phyloP scores from a whole-genome alignment of 2,329 filamentous ascomycete species.

The Fusarium dlaminii region DNA sequence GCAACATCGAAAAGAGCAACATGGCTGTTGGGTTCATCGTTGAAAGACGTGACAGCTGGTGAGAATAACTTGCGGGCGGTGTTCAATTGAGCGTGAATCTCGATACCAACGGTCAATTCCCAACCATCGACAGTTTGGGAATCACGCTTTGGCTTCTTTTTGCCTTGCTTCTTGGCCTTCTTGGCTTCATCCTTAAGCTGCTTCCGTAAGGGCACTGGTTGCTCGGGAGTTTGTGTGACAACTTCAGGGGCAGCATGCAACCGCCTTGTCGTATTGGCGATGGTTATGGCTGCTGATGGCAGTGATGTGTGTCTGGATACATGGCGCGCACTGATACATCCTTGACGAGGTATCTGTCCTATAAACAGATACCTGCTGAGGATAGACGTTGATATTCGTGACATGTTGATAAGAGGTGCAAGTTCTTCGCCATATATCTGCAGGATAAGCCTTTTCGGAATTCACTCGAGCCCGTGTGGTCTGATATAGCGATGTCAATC shows the following conservation, averaged over 20 bases:
- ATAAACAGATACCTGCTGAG: constrained; percentile 61
- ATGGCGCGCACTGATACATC: constrained; percentile 50
- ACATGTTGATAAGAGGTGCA: constrained; percentile 47
- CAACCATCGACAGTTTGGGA: constrained; percentile 72
- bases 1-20: constrained; percentile 90
- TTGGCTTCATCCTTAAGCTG: constrained; percentile 77
- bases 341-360: constrained; percentile 54
- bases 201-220: constrained; percentile 69
- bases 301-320: constrained; percentile 25
- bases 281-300: constrained; percentile 13
- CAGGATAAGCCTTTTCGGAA: not conserved
- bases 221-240: constrained; percentile 26
- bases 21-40: constrained; percentile 81
- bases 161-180: constrained; percentile 72
- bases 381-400: constrained; percentile 53
- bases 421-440: not conserved
- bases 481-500: not conserved
- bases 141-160: constrained; percentile 57
- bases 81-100: constrained; percentile 97
- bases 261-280: constrained; percentile 31
- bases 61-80: constrained; percentile 92
- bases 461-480: not conserved
- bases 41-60: constrained; percentile 69
- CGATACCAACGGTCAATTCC: constrained; percentile 95
- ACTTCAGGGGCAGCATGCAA: constrained; percentile 47